Percentiles rank a stretch among this genome's conserved stretches.
These are phyloP conservation scores for Rhinocladiella mackenziei DNA, from an alignment of 2,329 filamentous ascomycete species.

Conservation along the genomic window DNA sequence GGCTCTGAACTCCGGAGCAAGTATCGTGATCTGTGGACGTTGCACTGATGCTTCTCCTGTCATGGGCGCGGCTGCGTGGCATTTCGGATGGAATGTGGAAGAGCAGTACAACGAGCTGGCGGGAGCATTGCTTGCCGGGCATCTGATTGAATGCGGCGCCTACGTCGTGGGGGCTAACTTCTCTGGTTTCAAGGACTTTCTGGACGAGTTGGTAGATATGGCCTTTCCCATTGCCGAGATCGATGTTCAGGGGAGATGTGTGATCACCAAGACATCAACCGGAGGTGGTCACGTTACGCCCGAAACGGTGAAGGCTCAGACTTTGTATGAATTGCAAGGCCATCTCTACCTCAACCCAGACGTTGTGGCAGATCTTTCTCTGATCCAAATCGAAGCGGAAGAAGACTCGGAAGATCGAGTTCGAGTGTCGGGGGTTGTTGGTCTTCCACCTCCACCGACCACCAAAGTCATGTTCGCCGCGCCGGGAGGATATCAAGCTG, in stretches of 20 bases:
- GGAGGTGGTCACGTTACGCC: constrained; percentile 40
- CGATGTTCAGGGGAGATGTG: constrained; percentile 40
- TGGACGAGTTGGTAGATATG: constrained; percentile 37
- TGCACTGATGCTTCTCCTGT: constrained; percentile 32
- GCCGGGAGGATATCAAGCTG: constrained; percentile 46
- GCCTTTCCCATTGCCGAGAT: constrained; percentile 50
- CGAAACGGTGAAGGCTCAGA: constrained; percentile 42
- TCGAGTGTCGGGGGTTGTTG: constrained; percentile 40
- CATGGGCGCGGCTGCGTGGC: constrained; percentile 28
- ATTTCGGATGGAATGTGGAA: constrained; percentile 15
- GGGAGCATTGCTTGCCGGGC: constrained; percentile 32
- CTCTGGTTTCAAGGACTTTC: constrained; percentile 37
- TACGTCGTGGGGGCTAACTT: constrained; percentile 26
- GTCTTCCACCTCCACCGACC: constrained; percentile 45
- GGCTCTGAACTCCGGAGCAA: constrained; percentile 31
- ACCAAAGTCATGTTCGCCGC: constrained; percentile 51
- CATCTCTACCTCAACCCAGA: constrained; percentile 47
- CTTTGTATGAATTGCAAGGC: constrained; percentile 49
- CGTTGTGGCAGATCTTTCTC: constrained; percentile 42
- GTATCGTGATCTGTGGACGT: constrained; percentile 35
- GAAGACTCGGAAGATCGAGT: constrained; percentile 35
- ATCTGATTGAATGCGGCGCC: constrained; percentile 32
- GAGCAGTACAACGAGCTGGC: constrained; percentile 25
- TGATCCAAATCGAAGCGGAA: constrained; percentile 36
- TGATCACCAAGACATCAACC: constrained; percentile 46